phyloP scores from a whole-genome alignment of 2,329 filamentous ascomycete species.

The Fusarium sp. region DNA sequence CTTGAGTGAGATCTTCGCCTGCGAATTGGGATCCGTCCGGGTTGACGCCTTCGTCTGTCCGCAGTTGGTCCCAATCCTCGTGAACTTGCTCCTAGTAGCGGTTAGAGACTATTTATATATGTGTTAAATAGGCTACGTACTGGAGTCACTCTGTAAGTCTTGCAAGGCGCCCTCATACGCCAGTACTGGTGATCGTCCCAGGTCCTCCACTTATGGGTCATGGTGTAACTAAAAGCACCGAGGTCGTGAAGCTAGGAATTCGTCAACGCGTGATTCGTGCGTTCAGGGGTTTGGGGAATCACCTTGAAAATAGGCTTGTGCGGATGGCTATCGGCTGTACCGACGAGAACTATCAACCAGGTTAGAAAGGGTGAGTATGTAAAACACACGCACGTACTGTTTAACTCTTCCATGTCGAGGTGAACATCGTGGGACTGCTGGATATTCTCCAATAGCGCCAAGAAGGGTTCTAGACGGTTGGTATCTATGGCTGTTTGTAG shows the following conservation, averaged over 20 bases:
- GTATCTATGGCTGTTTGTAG: constrained; percentile 11
- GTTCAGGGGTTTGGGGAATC: neutral
- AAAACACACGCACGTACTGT: constrained; percentile 35
- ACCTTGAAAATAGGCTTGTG: constrained; percentile 42
- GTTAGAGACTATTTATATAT: constrained; percentile 10
- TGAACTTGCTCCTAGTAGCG: constrained; percentile 39
- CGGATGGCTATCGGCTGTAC: constrained; percentile 23
- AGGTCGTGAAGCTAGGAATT: constrained; percentile 42
- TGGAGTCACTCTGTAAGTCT: constrained; percentile 37
- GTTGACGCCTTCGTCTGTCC: neutral
- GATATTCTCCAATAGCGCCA: constrained; percentile 6
- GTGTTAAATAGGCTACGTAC: constrained; percentile 25
- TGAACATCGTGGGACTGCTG: constrained; percentile 43
- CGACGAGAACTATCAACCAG: constrained; percentile 36
- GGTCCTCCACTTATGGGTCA: constrained; percentile 30
- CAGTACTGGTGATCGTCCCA: constrained; percentile 26
- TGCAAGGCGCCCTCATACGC: constrained; percentile 27
- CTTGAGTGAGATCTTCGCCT: constrained; percentile 23
- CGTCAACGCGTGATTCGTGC: neutral
- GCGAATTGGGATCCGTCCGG: constrained; percentile 11
- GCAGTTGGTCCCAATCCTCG: constrained; percentile 40
- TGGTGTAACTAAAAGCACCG: constrained; percentile 37
- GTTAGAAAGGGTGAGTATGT: neutral
- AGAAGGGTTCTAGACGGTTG: neutral
- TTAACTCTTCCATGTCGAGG: constrained; percentile 44